phyloP scores from a whole-genome alignment of 768 basidiomycete genomes.

The Mrakia hoshinonis region DNA sequence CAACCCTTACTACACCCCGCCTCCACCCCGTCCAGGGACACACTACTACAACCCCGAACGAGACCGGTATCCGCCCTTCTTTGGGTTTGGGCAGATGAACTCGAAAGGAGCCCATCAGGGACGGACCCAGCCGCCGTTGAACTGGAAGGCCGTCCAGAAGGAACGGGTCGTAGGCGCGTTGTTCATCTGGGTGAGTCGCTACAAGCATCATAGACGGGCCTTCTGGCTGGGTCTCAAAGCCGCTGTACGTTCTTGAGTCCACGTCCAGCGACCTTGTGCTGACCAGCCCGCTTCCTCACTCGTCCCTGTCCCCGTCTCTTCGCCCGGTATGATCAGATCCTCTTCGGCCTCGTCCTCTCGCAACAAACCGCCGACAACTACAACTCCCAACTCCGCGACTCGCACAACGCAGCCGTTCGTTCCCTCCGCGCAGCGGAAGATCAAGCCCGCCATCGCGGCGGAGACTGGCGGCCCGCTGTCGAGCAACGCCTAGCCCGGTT shows the following conservation, averaged over 20 bases:
- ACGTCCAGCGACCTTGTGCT: too few relatives aligned
- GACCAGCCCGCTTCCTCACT: neutral
- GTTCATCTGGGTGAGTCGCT: too few relatives aligned
- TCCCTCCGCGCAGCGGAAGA: slow-evolving; percentile 11
- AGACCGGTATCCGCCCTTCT: too few relatives aligned
- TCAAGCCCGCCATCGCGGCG: neutral
- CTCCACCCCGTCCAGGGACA: neutral
- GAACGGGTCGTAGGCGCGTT: too few relatives aligned
- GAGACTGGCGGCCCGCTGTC: neutral
- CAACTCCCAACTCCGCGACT: neutral
- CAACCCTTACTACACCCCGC: neutral
- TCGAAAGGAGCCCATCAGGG: too few relatives aligned
- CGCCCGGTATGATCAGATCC: neutral
- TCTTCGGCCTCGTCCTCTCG: slow-evolving; percentile 1
- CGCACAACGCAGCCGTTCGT: neutral
- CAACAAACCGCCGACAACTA: neutral
- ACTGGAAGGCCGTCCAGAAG: too few relatives aligned
- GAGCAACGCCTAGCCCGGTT: neutral
- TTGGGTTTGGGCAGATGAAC: too few relatives aligned
- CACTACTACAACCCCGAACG: too few relatives aligned
- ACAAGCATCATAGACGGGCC: too few relatives aligned
- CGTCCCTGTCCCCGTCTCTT: neutral
- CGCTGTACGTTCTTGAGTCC: too few relatives aligned
- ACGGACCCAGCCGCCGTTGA: too few relatives aligned
- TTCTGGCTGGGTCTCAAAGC: too few relatives aligned